Evolutionary conservation across 306 rosid species (phyloP).

Genomic region (Inga leiocalycina): DNA sequence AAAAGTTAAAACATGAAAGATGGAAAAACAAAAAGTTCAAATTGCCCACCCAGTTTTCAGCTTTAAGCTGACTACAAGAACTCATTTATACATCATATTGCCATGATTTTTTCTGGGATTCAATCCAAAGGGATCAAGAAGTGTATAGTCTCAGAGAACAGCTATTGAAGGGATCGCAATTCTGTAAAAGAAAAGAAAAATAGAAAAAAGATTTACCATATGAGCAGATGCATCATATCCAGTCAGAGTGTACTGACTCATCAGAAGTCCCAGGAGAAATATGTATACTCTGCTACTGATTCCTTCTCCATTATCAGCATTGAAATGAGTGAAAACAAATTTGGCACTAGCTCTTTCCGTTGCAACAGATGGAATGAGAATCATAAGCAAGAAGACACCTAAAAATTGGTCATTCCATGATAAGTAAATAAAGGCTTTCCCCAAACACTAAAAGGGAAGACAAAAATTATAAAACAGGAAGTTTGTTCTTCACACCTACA

Average conservation of each 20-base stretch:
- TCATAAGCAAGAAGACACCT: conserved; percentile 93
- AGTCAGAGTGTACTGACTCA: conserved; percentile 90
- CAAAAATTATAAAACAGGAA: conserved; percentile 15
- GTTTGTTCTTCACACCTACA: conserved; percentile 53
- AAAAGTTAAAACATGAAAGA: background rate
- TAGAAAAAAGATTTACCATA: conserved; percentile 59
- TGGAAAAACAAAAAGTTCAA: background rate
- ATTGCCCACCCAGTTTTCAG: background rate
- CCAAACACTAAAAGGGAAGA: background rate
- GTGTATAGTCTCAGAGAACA: background rate
- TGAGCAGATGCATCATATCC: conserved; percentile 98
- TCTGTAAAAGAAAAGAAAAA: conserved; percentile 11
- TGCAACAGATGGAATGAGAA: conserved; percentile 75
- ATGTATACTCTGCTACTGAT: conserved; percentile 67
- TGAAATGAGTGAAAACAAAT: conserved; percentile 93
- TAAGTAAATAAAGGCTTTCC: conserved; percentile 25
- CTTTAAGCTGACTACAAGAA: conserved; percentile 12
- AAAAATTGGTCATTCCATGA: conserved; percentile 25
- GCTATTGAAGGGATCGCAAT: conserved; percentile 23
- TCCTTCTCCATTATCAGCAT: conserved; percentile 82
- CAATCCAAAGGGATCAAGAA: background rate
- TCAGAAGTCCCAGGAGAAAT: conserved; percentile 85
- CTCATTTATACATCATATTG: conserved; percentile 10
- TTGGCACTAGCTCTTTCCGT: conserved; percentile 78
- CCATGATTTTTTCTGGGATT: background rate